These are phyloP conservation scores for Acacia crassicarpa DNA, from an alignment of 306 rosid species.

Conservation along the genomic window DNA sequence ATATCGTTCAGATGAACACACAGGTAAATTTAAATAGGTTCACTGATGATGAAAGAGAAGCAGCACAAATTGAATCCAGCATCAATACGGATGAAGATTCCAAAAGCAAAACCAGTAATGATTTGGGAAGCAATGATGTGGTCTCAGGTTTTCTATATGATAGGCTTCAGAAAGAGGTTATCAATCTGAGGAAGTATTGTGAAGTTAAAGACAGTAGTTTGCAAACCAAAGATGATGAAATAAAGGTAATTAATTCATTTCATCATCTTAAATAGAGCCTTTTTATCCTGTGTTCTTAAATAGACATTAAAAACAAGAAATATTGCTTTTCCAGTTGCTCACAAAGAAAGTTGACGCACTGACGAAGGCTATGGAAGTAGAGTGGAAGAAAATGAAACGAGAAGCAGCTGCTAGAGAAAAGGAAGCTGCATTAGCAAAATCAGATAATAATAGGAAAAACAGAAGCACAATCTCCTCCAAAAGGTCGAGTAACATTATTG, in stretches of 20 bases:
- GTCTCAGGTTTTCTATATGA: slow-evolving; percentile 93
- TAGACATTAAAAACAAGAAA: slow-evolving; percentile 25
- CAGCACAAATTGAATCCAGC: slow-evolving; percentile 33
- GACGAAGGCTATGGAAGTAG: slow-evolving; percentile 80
- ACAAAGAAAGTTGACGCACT: slow-evolving; percentile 78
- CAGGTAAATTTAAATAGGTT: slow-evolving; percentile 14
- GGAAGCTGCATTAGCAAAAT: slow-evolving; percentile 61
- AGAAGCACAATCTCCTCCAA: slow-evolving; percentile 53
- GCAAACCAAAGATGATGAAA: slow-evolving; percentile 73
- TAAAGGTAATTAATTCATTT: slow-evolving; percentile 54
- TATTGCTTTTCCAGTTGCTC: slow-evolving; percentile 60
- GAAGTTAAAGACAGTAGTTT: slow-evolving; percentile 61
- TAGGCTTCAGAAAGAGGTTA: slow-evolving; percentile 81
- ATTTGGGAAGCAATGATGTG: slow-evolving; percentile 47
- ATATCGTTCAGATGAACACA: slow-evolving; percentile 37
- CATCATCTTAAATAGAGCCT: not conserved
- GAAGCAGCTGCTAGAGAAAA: slow-evolving; percentile 83
- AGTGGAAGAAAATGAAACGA: slow-evolving; percentile 85
- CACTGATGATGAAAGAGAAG: slow-evolving; percentile 32
- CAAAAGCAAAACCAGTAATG: slow-evolving; percentile 32
- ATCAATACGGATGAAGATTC: slow-evolving; percentile 33
- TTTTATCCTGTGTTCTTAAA: not conserved
- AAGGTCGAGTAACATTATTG: slow-evolving; percentile 48
- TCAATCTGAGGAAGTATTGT: slow-evolving; percentile 64
- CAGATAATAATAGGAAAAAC: slow-evolving; percentile 48